Evolutionary conservation across 306 rosid genomes (phyloP).

Genomic region (Trichosanthes cucumerina): DNA sequence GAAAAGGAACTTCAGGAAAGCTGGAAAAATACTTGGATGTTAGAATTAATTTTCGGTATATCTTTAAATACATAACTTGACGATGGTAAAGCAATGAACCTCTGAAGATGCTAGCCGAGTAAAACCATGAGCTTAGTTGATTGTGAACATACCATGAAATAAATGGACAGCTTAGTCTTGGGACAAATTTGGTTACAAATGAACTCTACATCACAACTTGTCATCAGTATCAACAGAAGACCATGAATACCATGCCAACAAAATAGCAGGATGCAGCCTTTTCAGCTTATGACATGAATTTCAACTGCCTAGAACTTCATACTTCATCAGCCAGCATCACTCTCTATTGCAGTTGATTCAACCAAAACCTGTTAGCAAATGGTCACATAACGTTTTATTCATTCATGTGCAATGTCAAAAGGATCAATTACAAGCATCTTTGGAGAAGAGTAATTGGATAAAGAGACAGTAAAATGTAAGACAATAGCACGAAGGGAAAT

Average conservation of each 20-base stretch:
- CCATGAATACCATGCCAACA: not conserved
- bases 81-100: not conserved
- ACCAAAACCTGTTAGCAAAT: slow-evolving; percentile 53
- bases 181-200: not conserved
- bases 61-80: not conserved
- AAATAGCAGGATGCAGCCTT: not conserved
- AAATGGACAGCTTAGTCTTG: not conserved
- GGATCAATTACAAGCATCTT: not conserved
- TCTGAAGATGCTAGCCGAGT: not conserved
- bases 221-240: not conserved
- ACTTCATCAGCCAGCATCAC: slow-evolving; percentile 24
- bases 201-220: not conserved
- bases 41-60: not conserved
- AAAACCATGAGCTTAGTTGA: not conserved
- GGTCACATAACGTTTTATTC: not conserved
- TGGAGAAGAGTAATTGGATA: not conserved
- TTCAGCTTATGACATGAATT: not conserved
- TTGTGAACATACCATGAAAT: not conserved
- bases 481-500: not conserved
- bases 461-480: not conserved
- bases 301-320: not conserved
- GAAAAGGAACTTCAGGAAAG: not conserved
- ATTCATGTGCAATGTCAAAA: not conserved
- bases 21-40: not conserved
- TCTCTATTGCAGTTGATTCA: slow-evolving; percentile 35